phyloP scores from a whole-genome alignment of 1,284 basidiomycete species.

The Paramarasmius palmivorus region DNA sequence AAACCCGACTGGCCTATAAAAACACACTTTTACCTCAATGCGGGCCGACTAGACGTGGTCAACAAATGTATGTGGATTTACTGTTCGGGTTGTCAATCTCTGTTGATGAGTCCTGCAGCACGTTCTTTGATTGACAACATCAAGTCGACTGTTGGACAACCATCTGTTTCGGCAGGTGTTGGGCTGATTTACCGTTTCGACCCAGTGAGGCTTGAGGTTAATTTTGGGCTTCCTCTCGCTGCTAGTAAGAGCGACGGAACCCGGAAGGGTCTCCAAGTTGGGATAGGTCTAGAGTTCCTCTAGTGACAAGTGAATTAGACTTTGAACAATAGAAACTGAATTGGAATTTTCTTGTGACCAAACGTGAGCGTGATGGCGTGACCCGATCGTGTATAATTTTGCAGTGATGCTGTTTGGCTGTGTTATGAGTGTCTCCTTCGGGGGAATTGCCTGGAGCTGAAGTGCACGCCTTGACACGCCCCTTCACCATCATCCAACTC shows the following conservation, averaged over 20 bases:
- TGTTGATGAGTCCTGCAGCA: conserved; percentile 25
- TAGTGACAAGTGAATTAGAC: conserved; percentile 29
- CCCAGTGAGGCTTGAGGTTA: conserved; percentile 85
- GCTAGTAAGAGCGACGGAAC: conserved; percentile 76
- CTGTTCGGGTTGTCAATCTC: conserved; percentile 1
- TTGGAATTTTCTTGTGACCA: not conserved
- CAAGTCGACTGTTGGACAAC: conserved; percentile 33
- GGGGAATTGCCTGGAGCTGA: too few relatives aligned
- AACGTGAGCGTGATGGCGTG: too few relatives aligned
- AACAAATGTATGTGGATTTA: conserved; percentile 49
- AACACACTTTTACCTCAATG: conserved; percentile 84
- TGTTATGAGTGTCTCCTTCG: too few relatives aligned
- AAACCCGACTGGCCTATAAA: conserved; percentile 90
- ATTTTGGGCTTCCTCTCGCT: conserved; percentile 88
- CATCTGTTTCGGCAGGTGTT: conserved; percentile 80
- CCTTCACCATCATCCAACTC: conserved; percentile 7
- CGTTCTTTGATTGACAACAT: conserved; percentile 43
- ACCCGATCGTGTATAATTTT: too few relatives aligned
- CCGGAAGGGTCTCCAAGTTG: conserved; percentile 86
- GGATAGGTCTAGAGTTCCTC: conserved; percentile 88
- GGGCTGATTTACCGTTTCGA: conserved; percentile 92
- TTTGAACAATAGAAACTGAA: not conserved
- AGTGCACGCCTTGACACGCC: conserved; percentile 1
- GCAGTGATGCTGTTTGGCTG: too few relatives aligned
- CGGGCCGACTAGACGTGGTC: conserved; percentile 76